Conservation (phyloP, 768 basidiomycete genomes). For the Lentinula raphanica region DNA sequence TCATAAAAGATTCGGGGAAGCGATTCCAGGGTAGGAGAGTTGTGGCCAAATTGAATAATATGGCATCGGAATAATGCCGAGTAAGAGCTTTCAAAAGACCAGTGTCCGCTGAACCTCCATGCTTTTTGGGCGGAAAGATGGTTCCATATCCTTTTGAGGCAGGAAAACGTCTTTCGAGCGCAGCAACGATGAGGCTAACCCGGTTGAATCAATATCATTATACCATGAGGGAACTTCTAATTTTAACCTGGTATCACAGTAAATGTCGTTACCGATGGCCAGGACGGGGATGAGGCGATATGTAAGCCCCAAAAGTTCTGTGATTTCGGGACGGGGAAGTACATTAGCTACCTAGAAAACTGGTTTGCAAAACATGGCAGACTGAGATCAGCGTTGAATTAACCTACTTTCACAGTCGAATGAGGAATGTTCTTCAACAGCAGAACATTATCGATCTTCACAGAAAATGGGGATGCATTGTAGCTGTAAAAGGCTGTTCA, state of each 20-base stretch:
- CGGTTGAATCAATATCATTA: not conserved
- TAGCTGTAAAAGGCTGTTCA: constrained; percentile 31
- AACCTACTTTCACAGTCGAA: constrained; percentile 40
- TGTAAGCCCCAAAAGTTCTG: constrained; percentile 42
- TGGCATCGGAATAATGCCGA: constrained; percentile 39
- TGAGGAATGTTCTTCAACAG: constrained; percentile 45
- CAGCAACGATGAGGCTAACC: constrained; percentile 41
- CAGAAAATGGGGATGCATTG: constrained; percentile 45
- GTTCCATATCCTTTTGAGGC: constrained; percentile 41
- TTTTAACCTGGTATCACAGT: constrained; percentile 46
- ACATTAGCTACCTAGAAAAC: constrained; percentile 37
- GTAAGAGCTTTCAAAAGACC: constrained; percentile 45
- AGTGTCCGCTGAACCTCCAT: constrained; percentile 35
- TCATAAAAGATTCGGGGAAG: constrained; percentile 39
- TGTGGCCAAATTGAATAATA: constrained; percentile 36
- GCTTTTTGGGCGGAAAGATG: constrained; percentile 42
- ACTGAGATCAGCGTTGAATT: not conserved
- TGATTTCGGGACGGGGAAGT: constrained; percentile 55
- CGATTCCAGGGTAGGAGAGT: constrained; percentile 43
- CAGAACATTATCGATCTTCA: constrained; percentile 48
- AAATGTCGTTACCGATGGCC: constrained; percentile 57
- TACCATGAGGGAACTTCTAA: not conserved
- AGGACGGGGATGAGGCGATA: constrained; percentile 59
- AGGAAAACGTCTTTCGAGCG: constrained; percentile 52
- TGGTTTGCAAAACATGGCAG: not conserved